Evolutionary conservation across 257 asterid genomes (phyloP).

Genomic region (Rehmannia glutinosa): DNA sequence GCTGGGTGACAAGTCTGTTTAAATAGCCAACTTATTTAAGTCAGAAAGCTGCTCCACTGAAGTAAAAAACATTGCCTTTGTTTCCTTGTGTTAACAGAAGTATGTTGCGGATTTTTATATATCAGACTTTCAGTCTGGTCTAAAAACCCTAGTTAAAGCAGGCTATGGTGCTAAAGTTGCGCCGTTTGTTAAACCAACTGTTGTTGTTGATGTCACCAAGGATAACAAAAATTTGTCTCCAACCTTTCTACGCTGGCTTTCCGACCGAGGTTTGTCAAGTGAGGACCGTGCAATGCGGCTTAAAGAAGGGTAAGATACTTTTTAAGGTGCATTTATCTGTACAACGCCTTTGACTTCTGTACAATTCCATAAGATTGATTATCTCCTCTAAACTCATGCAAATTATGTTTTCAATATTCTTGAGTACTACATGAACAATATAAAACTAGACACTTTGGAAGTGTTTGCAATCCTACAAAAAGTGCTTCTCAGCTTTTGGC

Average conservation of each 20-base stretch:
- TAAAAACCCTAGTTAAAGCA: slow-evolving; percentile 82
- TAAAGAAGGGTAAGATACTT: slow-evolving; percentile 65
- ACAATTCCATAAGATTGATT: not conserved
- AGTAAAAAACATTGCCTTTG: not conserved
- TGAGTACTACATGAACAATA: too few relatives aligned
- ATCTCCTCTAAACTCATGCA: not conserved
- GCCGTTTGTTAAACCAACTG: slow-evolving; percentile 56
- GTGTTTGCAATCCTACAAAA: too few relatives aligned
- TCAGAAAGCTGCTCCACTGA: not conserved
- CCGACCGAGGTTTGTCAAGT: slow-evolving; percentile 62
- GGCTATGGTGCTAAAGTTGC: slow-evolving; percentile 84
- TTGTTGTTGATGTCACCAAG: slow-evolving; percentile 56
- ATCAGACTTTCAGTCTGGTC: slow-evolving; percentile 84
- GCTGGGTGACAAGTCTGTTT: not conserved
- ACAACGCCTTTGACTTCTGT: not conserved
- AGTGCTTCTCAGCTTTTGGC: too few relatives aligned
- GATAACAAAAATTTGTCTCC: slow-evolving; percentile 47
- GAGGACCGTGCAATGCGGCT: slow-evolving; percentile 60
- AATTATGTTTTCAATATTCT: not conserved
- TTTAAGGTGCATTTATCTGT: not conserved
- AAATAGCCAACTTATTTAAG: not conserved
- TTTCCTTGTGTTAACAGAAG: slow-evolving; percentile 40
- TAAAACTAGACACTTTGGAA: too few relatives aligned
- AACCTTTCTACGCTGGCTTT: slow-evolving; percentile 59
- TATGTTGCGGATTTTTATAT: slow-evolving; percentile 71